These are phyloP conservation scores for Vitis hybrid DNA, from an alignment of 177 flowering plant genomes.

Conservation along the genomic window DNA sequence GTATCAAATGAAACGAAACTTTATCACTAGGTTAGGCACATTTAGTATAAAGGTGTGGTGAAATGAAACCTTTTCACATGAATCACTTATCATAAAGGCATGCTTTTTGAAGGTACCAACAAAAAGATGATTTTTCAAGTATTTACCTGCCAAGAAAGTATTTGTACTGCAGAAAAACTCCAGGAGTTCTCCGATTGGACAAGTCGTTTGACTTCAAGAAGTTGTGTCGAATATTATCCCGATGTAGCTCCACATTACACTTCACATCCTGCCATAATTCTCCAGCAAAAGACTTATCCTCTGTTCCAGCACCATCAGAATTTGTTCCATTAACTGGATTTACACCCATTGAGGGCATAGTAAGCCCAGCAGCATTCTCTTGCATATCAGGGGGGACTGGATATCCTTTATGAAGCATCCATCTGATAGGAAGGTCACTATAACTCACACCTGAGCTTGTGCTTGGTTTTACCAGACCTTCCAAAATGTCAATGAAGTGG, in stretches of 20 bases:
- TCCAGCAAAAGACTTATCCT: conserved; percentile 61
- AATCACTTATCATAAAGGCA: no score
- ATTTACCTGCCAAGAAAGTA: conserved; percentile 77
- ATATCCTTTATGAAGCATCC: conserved; percentile 87
- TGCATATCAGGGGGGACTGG: conserved; percentile 72
- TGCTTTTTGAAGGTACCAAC: neutral
- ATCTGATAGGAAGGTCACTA: conserved; percentile 75
- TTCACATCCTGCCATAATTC: conserved; percentile 75
- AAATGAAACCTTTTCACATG: no score
- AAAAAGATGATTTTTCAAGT: neutral
- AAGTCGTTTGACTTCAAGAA: conserved; percentile 61
- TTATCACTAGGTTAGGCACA: no score
- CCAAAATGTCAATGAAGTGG: conserved; percentile 77
- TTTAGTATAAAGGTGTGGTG: no score
- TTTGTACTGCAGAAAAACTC: conserved; percentile 53
- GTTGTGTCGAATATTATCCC: conserved; percentile 55
- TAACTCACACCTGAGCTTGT: conserved; percentile 33
- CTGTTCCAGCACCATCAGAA: conserved; percentile 13
- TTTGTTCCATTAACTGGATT: conserved; percentile 16
- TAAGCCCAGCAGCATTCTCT: conserved; percentile 29
- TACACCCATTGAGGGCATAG: conserved; percentile 15
- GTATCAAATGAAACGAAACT: no score
- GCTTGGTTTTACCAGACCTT: conserved; percentile 60
- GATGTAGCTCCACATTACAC: conserved; percentile 47
- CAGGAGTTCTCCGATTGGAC: conserved; percentile 64